Evolutionary conservation across 805 yeast genomes (phyloP).

Genomic region (Metschnikowia amazonensis): DNA sequence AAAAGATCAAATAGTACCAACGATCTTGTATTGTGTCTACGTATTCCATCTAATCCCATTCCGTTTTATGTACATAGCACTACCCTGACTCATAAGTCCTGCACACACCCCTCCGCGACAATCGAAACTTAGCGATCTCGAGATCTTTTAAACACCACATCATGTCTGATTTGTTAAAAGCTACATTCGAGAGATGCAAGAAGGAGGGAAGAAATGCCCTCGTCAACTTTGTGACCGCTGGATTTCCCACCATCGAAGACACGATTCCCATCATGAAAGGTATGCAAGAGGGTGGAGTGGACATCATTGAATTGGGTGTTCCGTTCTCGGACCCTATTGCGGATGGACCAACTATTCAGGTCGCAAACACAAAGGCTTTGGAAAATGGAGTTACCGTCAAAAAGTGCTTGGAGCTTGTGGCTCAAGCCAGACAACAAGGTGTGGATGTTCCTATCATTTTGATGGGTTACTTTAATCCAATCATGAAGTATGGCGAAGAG

Average conservation of each 20-base stretch:
- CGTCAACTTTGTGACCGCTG: slow-evolving; percentile 91
- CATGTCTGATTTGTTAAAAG: slow-evolving; percentile 55
- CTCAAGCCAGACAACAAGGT: slow-evolving; percentile 74
- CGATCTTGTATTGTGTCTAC: neutral
- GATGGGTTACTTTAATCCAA: slow-evolving; percentile 98
- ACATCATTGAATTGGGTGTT: slow-evolving; percentile 88
- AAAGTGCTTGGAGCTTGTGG: slow-evolving; percentile 66
- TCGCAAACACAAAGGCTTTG: slow-evolving; percentile 77
- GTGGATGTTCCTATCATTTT: slow-evolving; percentile 84
- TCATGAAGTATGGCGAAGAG: slow-evolving; percentile 84
- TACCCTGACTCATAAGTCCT: slow-evolving; percentile 3
- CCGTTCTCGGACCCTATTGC: slow-evolving; percentile 99
- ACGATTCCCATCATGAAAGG: slow-evolving; percentile 84
- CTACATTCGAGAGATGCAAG: slow-evolving; percentile 58
- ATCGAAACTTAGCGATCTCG: neutral
- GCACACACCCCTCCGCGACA: neutral
- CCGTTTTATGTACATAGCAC: slow-evolving; percentile 1
- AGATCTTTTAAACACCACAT: neutral
- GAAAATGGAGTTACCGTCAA: slow-evolving; percentile 75
- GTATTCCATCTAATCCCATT: neutral
- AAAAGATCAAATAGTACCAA: too few species aligned
- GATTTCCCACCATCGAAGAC: slow-evolving; percentile 83
- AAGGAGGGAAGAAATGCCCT: slow-evolving; percentile 76
- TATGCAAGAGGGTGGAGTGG: slow-evolving; percentile 93
- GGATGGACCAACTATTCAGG: slow-evolving; percentile 96